phyloP scores from a whole-genome alignment of 2,329 filamentous ascomycete species.

The Aspergillus puulaauensis region DNA sequence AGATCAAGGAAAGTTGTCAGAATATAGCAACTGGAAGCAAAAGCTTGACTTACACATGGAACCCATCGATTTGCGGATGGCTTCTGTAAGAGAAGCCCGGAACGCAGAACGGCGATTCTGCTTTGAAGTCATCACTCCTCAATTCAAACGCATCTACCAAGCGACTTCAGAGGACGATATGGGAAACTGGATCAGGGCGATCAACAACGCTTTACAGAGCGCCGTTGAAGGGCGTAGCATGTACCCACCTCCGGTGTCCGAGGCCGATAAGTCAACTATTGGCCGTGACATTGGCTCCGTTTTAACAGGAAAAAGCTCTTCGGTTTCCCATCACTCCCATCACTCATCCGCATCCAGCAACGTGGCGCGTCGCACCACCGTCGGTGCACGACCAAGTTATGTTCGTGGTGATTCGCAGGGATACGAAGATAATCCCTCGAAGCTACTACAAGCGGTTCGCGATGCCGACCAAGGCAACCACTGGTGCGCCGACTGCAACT shows the following conservation, averaged over 20 bases:
- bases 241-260: constrained; percentile 44
- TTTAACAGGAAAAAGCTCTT: constrained; percentile 83
- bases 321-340: constrained; percentile 54
- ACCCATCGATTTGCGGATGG: constrained; percentile 94
- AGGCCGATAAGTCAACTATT: constrained; percentile 57
- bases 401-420: constrained; percentile 67
- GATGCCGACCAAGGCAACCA: constrained; percentile 90
- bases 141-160: constrained; percentile 94
- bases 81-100: constrained; percentile 90
- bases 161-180: constrained; percentile 98
- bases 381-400: constrained; percentile 79
- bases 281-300: constrained; percentile 89
- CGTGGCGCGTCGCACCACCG: constrained; percentile 82
- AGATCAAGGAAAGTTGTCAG: constrained; percentile 92
- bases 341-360: constrained; percentile 50
- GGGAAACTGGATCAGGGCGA: constrained; percentile 91
- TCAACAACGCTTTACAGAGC: constrained; percentile 96
- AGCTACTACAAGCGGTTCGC: constrained; percentile 80
- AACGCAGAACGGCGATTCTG: constrained; percentile 94
- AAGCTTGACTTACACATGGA: constrained; percentile 96
- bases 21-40: constrained; percentile 99
- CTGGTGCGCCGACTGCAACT: constrained; percentile 92
- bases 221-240: constrained; percentile 80
- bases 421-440: constrained; percentile 80
- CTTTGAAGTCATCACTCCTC: constrained; percentile 96